Conservation (phyloP, 2,329 filamentous ascomycete genomes). For the Phoma sp. region DNA sequence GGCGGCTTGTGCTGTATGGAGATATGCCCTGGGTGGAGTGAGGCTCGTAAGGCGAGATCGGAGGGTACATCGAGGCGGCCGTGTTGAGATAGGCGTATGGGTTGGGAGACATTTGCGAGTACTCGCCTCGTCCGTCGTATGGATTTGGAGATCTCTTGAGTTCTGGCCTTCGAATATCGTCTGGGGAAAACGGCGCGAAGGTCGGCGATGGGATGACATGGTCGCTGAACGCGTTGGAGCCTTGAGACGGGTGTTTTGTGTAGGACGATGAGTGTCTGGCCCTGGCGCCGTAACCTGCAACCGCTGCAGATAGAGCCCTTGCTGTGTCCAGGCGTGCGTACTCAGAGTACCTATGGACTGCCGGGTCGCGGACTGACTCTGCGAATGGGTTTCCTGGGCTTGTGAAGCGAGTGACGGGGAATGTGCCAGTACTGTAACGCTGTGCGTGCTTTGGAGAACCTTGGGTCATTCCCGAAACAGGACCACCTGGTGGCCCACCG, state of each 20-base stretch:
- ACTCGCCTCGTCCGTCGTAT: conserved; percentile 24
- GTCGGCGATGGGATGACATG: conserved; percentile 29
- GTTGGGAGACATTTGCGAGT: conserved; percentile 23
- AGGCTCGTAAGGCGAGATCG: conserved; percentile 30
- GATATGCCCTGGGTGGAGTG: conserved; percentile 11
- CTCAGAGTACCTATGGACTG: conserved; percentile 12
- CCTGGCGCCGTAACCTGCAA: conserved; percentile 17
- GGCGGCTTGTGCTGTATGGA: conserved; percentile 1
- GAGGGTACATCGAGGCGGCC: conserved; percentile 26
- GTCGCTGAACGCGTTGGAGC: conserved; percentile 22
- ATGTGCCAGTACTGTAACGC: conserved; percentile 4
- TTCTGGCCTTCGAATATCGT: conserved; percentile 21
- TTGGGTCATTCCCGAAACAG: background rate
- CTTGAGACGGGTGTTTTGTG: conserved; percentile 4
- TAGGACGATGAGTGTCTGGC: conserved; percentile 12
- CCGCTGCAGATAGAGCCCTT: conserved; percentile 20
- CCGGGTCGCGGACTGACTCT: conserved; percentile 12
- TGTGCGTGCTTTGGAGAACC: background rate
- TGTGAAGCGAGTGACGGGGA: conserved; percentile 13
- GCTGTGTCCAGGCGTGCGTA: conserved; percentile 13
- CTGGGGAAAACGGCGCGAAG: conserved; percentile 24
- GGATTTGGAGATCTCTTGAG: conserved; percentile 5
- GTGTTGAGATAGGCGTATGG: conserved; percentile 24
- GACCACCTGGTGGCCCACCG: conserved; percentile 5
- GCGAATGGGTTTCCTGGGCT: conserved; percentile 20